phyloP scores from a whole-genome alignment of 345 rosid species.

The Adansonia digitata region DNA sequence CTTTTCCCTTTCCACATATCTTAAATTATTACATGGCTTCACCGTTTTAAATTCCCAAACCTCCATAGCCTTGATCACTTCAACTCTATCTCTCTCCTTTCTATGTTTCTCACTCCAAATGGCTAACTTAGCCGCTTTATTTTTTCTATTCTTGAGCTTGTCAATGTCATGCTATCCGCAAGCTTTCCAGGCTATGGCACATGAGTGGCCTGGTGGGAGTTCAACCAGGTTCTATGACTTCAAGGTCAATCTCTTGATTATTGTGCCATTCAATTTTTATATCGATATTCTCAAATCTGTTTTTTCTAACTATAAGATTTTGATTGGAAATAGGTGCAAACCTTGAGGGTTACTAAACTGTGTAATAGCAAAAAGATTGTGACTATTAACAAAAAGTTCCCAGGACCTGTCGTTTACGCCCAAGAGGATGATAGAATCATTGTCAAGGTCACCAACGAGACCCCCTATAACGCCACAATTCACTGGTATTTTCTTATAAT shows the following conservation, averaged over 20 bases:
- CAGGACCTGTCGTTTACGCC: slow-evolving; percentile 71
- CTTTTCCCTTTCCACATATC: slow-evolving; percentile 3
- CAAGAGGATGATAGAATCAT: slow-evolving; percentile 69
- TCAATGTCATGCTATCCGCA: slow-evolving; percentile 23
- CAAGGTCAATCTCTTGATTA: slow-evolving; percentile 36
- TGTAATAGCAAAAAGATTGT: slow-evolving; percentile 64
- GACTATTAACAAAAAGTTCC: slow-evolving; percentile 58
- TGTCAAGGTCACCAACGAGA: slow-evolving; percentile 60
- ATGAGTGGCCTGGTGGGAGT: slow-evolving; percentile 31
- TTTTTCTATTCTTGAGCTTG: slow-evolving; percentile 29
- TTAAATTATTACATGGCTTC: slow-evolving; percentile 4
- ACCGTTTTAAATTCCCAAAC: slow-evolving; percentile 19
- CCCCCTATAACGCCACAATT: slow-evolving; percentile 71
- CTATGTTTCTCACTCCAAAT: slow-evolving; percentile 21
- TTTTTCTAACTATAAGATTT: not conserved
- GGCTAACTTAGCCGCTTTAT: slow-evolving; percentile 27
- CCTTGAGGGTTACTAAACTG: slow-evolving; percentile 47
- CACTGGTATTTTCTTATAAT: slow-evolving; percentile 52
- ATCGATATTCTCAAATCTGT: not conserved
- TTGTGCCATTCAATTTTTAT: not conserved
- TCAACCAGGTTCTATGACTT: slow-evolving; percentile 72
- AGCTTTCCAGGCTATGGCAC: slow-evolving; percentile 29
- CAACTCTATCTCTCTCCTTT: slow-evolving; percentile 16
- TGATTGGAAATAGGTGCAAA: slow-evolving; percentile 45
- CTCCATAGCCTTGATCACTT: slow-evolving; percentile 6